phyloP scores from a whole-genome alignment of 768 basidiomycete species.

The Rhodotorula taiwanensis region DNA sequence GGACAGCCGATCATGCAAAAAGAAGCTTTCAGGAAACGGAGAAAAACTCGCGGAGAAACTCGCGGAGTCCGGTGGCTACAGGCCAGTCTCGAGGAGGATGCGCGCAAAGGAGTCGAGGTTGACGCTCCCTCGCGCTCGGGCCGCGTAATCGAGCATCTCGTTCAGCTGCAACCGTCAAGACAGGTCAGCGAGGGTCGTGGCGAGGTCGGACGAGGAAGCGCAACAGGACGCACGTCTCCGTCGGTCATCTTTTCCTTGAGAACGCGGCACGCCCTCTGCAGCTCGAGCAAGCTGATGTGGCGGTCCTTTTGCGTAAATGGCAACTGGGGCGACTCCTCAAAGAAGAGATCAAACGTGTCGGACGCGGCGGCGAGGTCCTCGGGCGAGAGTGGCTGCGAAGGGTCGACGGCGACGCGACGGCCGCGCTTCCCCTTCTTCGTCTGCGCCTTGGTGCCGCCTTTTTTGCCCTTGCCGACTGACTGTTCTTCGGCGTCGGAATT shows the following conservation, averaged over 20 bases:
- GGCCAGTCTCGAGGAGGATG: constrained; percentile 28
- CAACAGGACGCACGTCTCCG: constrained; percentile 30
- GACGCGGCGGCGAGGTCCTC: constrained; percentile 17
- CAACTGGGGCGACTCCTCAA: constrained; percentile 17
- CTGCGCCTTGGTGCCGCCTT: constrained; percentile 4
- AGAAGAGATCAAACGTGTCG: constrained; percentile 38
- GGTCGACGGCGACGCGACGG: too few relatives aligned
- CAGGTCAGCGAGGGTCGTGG: too few relatives aligned
- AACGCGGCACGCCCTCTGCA: constrained; percentile 31
- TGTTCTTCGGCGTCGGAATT: constrained; percentile 11
- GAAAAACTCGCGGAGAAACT: too few relatives aligned
- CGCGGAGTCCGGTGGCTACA: constrained; percentile 3
- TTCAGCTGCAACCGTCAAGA: constrained; percentile 15
- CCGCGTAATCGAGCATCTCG: constrained; percentile 39
- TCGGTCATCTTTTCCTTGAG: constrained; percentile 37
- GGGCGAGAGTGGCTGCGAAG: background rate
- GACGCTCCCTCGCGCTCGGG: constrained; percentile 9
- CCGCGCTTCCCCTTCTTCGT: background rate
- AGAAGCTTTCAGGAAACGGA: too few relatives aligned
- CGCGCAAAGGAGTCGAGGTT: constrained; percentile 25
- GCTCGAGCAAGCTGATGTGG: constrained; percentile 30
- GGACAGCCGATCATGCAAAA: too few relatives aligned
- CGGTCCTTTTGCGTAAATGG: constrained; percentile 3
- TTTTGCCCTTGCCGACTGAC: background rate
- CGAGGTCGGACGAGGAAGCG: background rate